Evolutionary conservation across 495 filamentous ascomycete species (phyloP), one percentile per base, ranked within the genome.

Genomic region (Tuber borchii): DNA sequence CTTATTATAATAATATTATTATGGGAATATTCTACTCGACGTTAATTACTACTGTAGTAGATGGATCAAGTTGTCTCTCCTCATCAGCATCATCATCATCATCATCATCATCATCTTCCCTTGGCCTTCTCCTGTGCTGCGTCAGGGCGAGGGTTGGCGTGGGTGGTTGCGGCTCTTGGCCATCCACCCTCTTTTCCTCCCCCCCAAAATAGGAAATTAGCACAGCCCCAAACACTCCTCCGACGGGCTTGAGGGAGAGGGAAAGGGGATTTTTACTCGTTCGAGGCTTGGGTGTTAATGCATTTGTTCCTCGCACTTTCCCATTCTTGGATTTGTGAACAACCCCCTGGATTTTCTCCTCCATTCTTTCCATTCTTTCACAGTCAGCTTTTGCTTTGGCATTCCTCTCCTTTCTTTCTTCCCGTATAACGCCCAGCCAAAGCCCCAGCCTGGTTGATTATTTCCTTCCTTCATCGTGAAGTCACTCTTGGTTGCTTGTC

Each of bases 151-250:
- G 12, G 56, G 22, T 7, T 26, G 56, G 0, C 10, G 4, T 31
- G n/a, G 12, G 12, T 14, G 26, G 26, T 17, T 65, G 56, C 56
- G 56, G 56, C 56, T 34, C 56, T 65, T 65, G 26, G 56, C 56
- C 14, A 19, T 65, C 1, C 26, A 34, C 0, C 6, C 26, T 14
- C 12, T 17, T 31, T 6, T 16, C 9, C 3, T 17, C 3, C 56
- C n/a, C 34, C 34, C 56, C 56, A 34, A 65, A 65, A 65, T 34
- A 65, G 56, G 56, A 65, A 65, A 65, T 31, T 2, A 17, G 26
- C 56, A 65, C 56, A 65, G 56, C 56, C 56, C 56, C 56, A 65
- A 65, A 65, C 56, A 65, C 56, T 34, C 56, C 34, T 65, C 56
- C 14, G 31, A 34, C 56, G 8, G n/a, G 26, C 56, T 34, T 6